A percentile compares a stretch with the other conserved stretches of the same genome.
These are phyloP conservation scores for Eimeria necatrix DNA, from an alignment of 169 alveolate genomes.

Conservation along the genomic window DNA sequence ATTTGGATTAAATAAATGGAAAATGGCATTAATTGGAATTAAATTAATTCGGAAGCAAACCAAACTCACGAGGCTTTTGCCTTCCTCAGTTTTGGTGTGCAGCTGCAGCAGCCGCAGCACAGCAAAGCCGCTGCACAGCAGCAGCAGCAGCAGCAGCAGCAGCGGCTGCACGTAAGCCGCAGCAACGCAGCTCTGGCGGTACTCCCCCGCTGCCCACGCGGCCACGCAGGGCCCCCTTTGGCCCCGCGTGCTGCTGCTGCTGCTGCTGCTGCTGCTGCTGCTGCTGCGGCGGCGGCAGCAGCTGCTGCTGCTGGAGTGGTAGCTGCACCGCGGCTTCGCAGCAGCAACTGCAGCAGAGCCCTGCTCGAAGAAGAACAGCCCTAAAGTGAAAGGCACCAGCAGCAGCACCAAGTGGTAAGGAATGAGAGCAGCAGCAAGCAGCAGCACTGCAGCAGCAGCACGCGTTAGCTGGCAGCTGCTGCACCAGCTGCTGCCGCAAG, in stretches of 20 bases:
- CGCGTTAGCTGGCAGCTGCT: too few relatives aligned
- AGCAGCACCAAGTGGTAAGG: constrained; percentile 8
- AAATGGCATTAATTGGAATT: too few relatives aligned
- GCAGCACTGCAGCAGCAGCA: constrained; percentile 42
- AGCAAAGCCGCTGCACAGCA: background rate
- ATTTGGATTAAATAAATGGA: too few relatives aligned
- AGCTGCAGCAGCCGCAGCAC: constrained; percentile 7
- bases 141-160: constrained; percentile 47
- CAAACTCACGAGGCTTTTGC: constrained; percentile 3
- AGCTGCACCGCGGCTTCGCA: background rate
- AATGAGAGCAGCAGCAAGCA: constrained; percentile 20
- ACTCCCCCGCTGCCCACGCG: background rate
- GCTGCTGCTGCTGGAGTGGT: background rate
- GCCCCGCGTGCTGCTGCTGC: background rate
- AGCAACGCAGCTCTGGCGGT: background rate
- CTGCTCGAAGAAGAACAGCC: constrained; percentile 37
- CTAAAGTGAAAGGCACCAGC: background rate
- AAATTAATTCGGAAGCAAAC: too few relatives aligned
- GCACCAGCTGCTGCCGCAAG: background rate
- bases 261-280: constrained; percentile 50
- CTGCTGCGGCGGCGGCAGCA: background rate
- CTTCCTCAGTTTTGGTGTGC: constrained; percentile 15
- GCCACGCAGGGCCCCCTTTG: background rate
- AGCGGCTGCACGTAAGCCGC: constrained; percentile 50
- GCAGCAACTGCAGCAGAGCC: background rate